Base-by-base conservation (phyloP, 148 eudicot species). In the Arbutus unedo region DNA sequence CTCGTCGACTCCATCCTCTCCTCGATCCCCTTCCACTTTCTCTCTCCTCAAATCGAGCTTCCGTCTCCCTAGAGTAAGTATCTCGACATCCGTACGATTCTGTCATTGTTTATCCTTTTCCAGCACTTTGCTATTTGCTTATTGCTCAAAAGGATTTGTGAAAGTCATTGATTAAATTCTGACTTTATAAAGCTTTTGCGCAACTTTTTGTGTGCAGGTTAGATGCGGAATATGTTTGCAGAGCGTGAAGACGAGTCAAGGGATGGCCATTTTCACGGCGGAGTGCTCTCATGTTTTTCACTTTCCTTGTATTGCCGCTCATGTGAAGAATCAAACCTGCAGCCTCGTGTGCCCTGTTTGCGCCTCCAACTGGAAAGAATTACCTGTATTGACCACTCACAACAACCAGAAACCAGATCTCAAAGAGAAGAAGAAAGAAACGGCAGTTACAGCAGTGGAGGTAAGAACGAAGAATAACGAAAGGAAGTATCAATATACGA, bases 241-340 rank as follows among this genome's bases (percentile, higher is more conserved):
- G 78, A 89, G 78, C 43, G 89, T 92, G 14, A 94, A 92, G 79
- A 73, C 89, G 0, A 96, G 98, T 2, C 94, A 91, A 80, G 98
- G 98, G 0, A 89, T 83, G 10, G 98, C 98, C 23, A 93, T 91
- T 48, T 94, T 93, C 74, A 94, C 94, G 21, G 93, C 96, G 16
- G 95, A 95, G 74, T 95, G 97, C 85, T 92, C 90, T 18, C 94
- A 93, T 60, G 75, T 84, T 0, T 92, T 93, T 83, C 98, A 95
- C 68, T 91, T 93, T 77, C 94, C 97, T 0, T 97, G 99, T 79
- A 85, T 97, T 68, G 82, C 96, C 8, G 79, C 87, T 0, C 92
- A 84, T 68, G 84, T 93, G 9, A 83, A 79, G 83, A 91, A 87
- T 54, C 84, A 85, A 38, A 38, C 88, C 25, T 5, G 87, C 45